phyloP scores from a whole-genome alignment of 108 stramenopile genomes.

The Conticribra weissflogii region DNA sequence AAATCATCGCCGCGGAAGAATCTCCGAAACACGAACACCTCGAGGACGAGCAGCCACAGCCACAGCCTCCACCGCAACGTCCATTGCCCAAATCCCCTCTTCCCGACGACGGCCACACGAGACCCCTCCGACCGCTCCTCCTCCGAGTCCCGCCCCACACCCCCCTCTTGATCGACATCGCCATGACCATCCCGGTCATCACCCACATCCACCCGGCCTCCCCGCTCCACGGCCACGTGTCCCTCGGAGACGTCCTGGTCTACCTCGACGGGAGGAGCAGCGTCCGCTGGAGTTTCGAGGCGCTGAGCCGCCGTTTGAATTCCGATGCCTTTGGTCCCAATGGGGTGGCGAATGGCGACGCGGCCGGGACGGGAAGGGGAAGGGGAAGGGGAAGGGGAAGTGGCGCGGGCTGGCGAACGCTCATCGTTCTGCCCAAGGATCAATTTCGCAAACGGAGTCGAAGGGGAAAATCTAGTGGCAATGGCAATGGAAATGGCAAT shows the following conservation, averaged over 20 bases:
- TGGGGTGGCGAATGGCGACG: no score
- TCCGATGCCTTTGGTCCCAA: no score
- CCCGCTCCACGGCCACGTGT: not conserved
- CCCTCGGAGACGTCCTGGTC: slow-evolving; percentile 4
- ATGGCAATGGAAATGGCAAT: no score
- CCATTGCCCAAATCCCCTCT: not conserved
- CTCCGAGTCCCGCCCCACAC: not conserved
- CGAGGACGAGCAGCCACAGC: not conserved
- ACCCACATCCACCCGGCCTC: slow-evolving; percentile 17
- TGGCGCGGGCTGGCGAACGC: no score
- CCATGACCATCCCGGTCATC: slow-evolving; percentile 5
- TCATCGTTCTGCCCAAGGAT: no score
- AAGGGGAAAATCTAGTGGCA: no score
- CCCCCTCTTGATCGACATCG: slow-evolving; percentile 15
- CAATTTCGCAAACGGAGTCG: no score
- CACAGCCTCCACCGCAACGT: not conserved
- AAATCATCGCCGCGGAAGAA: no score
- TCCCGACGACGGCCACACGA: no score
- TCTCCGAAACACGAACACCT: no score
- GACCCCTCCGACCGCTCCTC: slow-evolving; percentile 1
- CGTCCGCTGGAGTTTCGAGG: slow-evolving; percentile 2
- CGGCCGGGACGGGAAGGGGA: no score
- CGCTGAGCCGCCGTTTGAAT: slow-evolving; percentile 1
- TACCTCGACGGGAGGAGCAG: not conserved
- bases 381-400: no score